Conservation (phyloP, 2,329 filamentous ascomycete genomes). For the Fusarium coicis region DNA sequence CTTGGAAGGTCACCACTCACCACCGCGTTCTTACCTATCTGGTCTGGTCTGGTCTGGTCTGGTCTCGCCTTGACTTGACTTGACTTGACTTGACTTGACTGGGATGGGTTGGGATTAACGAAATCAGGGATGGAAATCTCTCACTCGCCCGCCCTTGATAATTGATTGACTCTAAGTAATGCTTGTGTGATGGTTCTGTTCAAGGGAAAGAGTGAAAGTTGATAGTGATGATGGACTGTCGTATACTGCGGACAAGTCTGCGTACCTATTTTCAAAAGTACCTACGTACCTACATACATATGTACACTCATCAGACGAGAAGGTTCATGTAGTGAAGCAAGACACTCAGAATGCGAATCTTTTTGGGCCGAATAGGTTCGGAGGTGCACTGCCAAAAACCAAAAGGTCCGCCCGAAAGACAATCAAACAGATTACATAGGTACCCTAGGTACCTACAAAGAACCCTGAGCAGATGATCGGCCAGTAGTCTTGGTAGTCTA, state of each 20-base stretch:
- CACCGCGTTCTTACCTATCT: neutral
- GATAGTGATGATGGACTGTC: no score
- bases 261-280: neutral
- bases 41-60: neutral
- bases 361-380: neutral
- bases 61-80: neutral
- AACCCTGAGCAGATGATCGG: neutral
- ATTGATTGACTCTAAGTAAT: neutral
- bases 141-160: neutral
- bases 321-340: neutral
- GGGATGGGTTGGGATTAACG: constrained; percentile 4
- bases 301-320: neutral
- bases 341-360: neutral
- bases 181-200: neutral
- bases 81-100: neutral
- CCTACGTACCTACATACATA: neutral
- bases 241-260: neutral
- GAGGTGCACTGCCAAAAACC: neutral
- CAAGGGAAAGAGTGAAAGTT: neutral
- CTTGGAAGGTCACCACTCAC: constrained; percentile 23
- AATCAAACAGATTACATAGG: neutral
- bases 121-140: constrained; percentile 15
- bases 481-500: neutral
- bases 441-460: neutral
- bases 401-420: neutral